Evolutionary conservation across 495 filamentous ascomycete genomes (phyloP), one percentile per base, ranked within the genome.

Genomic region (Daldinia loculata): DNA sequence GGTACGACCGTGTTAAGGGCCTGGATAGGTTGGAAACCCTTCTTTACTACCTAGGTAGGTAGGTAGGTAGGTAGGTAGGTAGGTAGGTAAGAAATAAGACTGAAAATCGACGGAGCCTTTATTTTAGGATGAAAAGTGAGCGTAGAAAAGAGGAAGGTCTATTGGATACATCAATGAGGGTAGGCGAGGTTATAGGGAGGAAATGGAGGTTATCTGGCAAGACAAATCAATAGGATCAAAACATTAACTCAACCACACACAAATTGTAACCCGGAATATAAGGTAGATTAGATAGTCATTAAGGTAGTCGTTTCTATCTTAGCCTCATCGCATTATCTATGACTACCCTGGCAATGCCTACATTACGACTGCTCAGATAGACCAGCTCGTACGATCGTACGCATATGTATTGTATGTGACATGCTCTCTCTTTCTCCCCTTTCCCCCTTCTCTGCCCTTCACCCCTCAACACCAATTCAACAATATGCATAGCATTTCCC

Each of bases 331-430:
- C 19, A 22, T 48, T 48, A 48, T 24, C 9, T 22, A 14, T 48
- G 19, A 24, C 19, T 24, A 24, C 9, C 43, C 8, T 2, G 3
- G 9, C 7, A 48, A 24, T 48, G 8, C 43, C 19, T 22, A 48
- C 9, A 48, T 70, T 71, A 71, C 50, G 29, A 71, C 62, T 71
- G 58, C 62, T 61, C 58, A 58, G 57, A 62, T 41, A 62, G 43
- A 24, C 43, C 62, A 66, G 62, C 68, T 57, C 68, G 51, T 57
- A 66, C 56, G 26, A 56, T 65, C 61, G 29, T 62, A 56, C 57
- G 51, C 51, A 53, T 27, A 66, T 41, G 53, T 48, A 22, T 57
- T 58, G 53, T 34, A 36, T 19, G 50, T 52, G 61, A 59, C 43
- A 56, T 71, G 68, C 43, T 48, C 43, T 22, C 17, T 48, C 19